Evolutionary conservation across 805 yeast genomes (phyloP), one percentile per base, ranked within the genome.

Genomic region (Saccharomycopsis synnaedendra): DNA sequence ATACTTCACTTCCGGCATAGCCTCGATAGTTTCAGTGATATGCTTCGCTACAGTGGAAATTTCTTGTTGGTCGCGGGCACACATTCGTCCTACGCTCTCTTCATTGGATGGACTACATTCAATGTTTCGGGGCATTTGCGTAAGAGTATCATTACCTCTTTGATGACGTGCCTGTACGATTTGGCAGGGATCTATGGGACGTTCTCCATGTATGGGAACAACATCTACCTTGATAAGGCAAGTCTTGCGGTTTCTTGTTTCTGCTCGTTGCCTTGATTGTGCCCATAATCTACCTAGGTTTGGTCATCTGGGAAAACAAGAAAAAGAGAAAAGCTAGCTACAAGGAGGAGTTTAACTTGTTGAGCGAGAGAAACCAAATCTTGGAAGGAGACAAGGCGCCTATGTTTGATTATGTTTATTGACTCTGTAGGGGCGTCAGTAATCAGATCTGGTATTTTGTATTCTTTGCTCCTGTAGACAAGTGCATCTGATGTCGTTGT

Each of bases 91-190:
- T 78, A 81, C 83, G 86, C 87, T 6, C 55, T 79, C 11, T 59
- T 79, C n/a, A 75, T 80, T 5, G 79, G 86, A 62, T 80, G 85
- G 85, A 62, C 74, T 27, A 70, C 78, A 5, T 65, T 79, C 57
- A 80, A 80, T 58, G 72, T 75, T 49, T 71, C 76, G 8, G 84
- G 85, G 7, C 86, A 80, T 58, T 61, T 71, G 32, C 67, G 85
- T 56, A 76, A 78, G 50, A 68, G 75, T 42, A 74, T 74, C 9
- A 77, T 74, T 7, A 67, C 79, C 8, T 80, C 78, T 1, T 72
- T 73, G 67, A 78, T 76, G 56, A 74, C 80, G 56, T 85, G 85
- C 1, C 78, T 81, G 54, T 85, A 84, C 44, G 80, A 81, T 61
- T 76, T 77, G 56, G 30, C 80, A 74, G 45, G 83, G 77, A 51